phyloP scores from a whole-genome alignment of 1,284 basidiomycete species.

The Cutaneotrichosporon dermatis region DNA sequence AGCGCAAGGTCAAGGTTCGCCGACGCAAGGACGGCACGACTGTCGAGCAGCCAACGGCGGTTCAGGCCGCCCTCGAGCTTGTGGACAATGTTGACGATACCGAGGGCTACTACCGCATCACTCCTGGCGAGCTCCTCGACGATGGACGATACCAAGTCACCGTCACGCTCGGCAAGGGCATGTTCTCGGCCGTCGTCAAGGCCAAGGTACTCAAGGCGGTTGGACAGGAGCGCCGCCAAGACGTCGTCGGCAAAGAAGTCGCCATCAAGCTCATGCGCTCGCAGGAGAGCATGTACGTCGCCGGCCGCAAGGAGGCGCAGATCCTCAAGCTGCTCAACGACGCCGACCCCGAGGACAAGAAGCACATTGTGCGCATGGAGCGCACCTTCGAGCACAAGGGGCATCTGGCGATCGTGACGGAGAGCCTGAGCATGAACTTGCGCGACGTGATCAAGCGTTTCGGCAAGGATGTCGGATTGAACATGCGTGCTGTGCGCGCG shows the following conservation, averaged over 20 bases:
- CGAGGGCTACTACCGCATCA: constrained; percentile 94
- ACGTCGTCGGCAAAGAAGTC: constrained; percentile 65
- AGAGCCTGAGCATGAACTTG: constrained; percentile 93
- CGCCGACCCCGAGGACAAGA: constrained; percentile 93
- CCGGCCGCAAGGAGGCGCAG: constrained; percentile 86
- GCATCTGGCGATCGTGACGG: constrained; percentile 94
- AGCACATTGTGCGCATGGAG: constrained; percentile 86
- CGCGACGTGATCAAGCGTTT: constrained; percentile 98
- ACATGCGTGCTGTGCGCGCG: constrained; percentile 92
- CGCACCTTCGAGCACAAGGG: constrained; percentile 94
- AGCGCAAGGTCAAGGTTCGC: constrained; percentile 52
- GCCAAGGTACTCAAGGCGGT: constrained; percentile 77
- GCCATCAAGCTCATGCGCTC: constrained; percentile 96
- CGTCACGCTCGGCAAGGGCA: constrained; percentile 90
- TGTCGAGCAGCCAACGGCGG: constrained; percentile 64
- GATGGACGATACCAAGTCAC: constrained; percentile 90
- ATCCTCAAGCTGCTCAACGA: constrained; percentile 81
- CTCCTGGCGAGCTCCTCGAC: constrained; percentile 91
- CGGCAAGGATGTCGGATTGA: constrained; percentile 95
- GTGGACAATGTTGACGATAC: constrained; percentile 57
- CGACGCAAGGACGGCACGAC: constrained; percentile 59
- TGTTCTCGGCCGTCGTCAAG: constrained; percentile 95
- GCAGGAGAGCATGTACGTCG: constrained; percentile 97
- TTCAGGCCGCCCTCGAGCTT: constrained; percentile 29
- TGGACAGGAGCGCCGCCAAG: constrained; percentile 52